These are phyloP conservation scores for Crataegus laevigata DNA, from an alignment of 306 rosid genomes.

Conservation along the genomic window DNA sequence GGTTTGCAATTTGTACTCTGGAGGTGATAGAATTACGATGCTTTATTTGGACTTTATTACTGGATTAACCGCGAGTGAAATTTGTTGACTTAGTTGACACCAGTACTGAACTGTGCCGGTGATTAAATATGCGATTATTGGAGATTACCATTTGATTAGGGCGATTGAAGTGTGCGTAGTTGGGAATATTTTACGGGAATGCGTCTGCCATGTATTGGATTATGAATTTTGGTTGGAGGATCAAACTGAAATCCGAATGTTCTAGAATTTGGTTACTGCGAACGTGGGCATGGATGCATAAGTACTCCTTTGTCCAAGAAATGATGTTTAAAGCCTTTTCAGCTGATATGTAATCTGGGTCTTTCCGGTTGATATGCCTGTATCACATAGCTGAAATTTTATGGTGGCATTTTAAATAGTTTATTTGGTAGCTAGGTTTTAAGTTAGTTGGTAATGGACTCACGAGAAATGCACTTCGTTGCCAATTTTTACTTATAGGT, in stretches of 20 bases:
- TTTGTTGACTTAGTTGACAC: slow-evolving; percentile 1
- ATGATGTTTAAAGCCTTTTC: not conserved
- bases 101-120: slow-evolving; percentile 1
- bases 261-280: not conserved
- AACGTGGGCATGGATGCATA: not conserved
- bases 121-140: not conserved
- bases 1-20: slow-evolving; percentile 1
- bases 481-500: slow-evolving; percentile 31
- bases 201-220: not conserved
- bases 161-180: slow-evolving; percentile 1
- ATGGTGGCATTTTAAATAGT: not conserved
- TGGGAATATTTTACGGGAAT: not conserved
- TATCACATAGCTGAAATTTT: not conserved
- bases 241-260: not conserved
- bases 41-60: not conserved
- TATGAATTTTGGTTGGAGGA: not conserved
- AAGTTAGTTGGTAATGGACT: not conserved
- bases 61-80: not conserved
- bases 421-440: not conserved
- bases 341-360: not conserved
- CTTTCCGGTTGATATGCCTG: not conserved
- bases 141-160: not conserved
- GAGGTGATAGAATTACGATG: slow-evolving; percentile 1
- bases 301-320: not conserved
- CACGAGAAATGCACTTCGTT: not conserved